Evolutionary conservation across 2,329 filamentous ascomycete species (phyloP).

Genomic region (Aspergillus spinulosporus): DNA sequence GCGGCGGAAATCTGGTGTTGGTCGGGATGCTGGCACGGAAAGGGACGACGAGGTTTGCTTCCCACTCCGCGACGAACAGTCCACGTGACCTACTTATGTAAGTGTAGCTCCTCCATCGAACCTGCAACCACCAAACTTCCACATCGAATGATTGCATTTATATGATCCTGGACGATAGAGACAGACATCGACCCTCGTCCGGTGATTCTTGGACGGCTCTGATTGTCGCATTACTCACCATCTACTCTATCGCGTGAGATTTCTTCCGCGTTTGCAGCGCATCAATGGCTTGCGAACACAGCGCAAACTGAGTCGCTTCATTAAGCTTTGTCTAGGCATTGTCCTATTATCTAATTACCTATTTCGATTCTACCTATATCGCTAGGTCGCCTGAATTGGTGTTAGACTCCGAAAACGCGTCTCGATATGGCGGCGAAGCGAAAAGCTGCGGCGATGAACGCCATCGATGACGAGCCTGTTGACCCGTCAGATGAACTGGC

Average conservation of each 20-base stretch:
- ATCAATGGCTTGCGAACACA: constrained; percentile 4
- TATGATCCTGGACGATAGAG: background rate
- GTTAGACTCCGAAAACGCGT: background rate
- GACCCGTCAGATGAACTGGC: constrained; percentile 92
- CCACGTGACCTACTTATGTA: constrained; percentile 24
- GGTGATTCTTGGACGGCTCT: background rate
- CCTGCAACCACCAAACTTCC: background rate
- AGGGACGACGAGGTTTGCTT: constrained; percentile 27
- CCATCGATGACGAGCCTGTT: constrained; percentile 74
- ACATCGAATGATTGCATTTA: background rate
- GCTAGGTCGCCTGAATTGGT: background rate
- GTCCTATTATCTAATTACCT: background rate
- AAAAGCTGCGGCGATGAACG: constrained; percentile 75
- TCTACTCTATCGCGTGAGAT: background rate
- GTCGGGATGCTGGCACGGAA: constrained; percentile 21
- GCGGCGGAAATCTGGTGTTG: constrained; percentile 19
- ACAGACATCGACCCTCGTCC: background rate
- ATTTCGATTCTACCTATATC: background rate
- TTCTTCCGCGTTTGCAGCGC: background rate
- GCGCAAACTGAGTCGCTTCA: constrained; percentile 1
- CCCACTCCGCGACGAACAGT: background rate
- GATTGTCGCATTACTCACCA: background rate
- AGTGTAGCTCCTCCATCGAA: constrained; percentile 11
- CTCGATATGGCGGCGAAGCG: constrained; percentile 83
- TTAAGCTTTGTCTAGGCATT: background rate